A percentile compares a stretch with the other conserved stretches of the same genome.
Conservation (phyloP, 805 yeast species). For the Naumovozyma dairenensis region DNA sequence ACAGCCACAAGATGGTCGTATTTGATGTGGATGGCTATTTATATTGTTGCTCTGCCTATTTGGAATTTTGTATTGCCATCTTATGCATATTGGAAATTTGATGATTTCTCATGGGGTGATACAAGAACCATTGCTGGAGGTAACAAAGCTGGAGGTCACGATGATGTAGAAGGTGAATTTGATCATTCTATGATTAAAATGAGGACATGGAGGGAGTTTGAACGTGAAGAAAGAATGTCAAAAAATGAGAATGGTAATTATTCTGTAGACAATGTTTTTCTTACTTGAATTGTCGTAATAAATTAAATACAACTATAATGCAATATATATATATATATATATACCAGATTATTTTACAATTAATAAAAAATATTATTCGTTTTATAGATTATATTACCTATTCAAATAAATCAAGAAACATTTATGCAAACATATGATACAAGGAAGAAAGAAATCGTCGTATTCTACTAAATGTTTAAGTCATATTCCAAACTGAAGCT, state of each 20-base stretch:
- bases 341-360: constrained; percentile 1
- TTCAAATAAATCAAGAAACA: too few species aligned
- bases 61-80: constrained; percentile 87
- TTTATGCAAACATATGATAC: too few species aligned
- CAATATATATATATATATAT: neutral
- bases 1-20: constrained; percentile 70
- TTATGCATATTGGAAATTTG: constrained; percentile 90
- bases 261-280: neutral
- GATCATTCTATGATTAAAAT: constrained; percentile 84
- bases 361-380: too few species aligned
- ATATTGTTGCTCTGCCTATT: constrained; percentile 74
- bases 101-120: constrained; percentile 95
- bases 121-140: constrained; percentile 73
- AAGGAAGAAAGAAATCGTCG: too few species aligned
- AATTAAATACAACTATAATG: neutral
- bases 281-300: neutral
- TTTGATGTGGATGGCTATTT: constrained; percentile 68
- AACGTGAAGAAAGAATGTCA: constrained; percentile 38
- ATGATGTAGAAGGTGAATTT: constrained; percentile 74
- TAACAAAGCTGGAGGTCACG: constrained; percentile 41
- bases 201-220: constrained; percentile 94
- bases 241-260: neutral
- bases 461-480: too few species aligned
- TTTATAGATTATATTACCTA: too few species aligned
- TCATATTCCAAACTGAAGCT: too few species aligned